Percentiles rank a stretch among this genome's conserved stretches.
Conservation (phyloP, 148 eudicot genomes). For the Rhododendron mucronatum region DNA sequence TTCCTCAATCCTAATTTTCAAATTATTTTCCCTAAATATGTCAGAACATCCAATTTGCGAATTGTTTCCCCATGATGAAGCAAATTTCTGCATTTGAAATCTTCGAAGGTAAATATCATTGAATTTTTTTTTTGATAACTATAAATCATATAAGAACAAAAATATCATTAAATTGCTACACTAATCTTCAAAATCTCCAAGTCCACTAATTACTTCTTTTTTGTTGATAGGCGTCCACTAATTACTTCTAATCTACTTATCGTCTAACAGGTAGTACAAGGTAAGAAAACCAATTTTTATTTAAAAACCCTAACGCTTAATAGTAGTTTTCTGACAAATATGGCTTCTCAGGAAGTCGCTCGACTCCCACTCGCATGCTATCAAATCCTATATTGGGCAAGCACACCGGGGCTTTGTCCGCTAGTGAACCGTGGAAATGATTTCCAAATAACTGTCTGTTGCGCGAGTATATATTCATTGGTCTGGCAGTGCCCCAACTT, state of each 20-base stretch:
- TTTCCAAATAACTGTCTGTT: too few species aligned
- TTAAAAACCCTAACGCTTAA: not conserved
- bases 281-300: not conserved
- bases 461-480: too few species aligned
- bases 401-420: too few species aligned
- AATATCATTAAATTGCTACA: not conserved
- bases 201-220: not conserved
- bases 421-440: too few species aligned
- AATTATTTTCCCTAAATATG: not conserved
- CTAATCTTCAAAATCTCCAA: not conserved
- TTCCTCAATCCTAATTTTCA: not conserved
- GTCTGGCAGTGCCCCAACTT: too few species aligned
- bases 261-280: not conserved
- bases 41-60: not conserved
- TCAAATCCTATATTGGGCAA: too few species aligned
- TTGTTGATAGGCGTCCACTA: too few species aligned
- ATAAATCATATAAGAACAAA: too few species aligned
- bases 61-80: not conserved
- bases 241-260: not conserved
- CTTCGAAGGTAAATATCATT: not conserved
- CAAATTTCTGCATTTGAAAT: not conserved
- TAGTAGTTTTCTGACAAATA: too few species aligned
- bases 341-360: too few species aligned
- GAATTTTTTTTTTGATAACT: too few species aligned
- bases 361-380: too few species aligned